Evolutionary conservation across 73 alveolate genomes (phyloP).

Genomic region (Effrenium voratum): DNA sequence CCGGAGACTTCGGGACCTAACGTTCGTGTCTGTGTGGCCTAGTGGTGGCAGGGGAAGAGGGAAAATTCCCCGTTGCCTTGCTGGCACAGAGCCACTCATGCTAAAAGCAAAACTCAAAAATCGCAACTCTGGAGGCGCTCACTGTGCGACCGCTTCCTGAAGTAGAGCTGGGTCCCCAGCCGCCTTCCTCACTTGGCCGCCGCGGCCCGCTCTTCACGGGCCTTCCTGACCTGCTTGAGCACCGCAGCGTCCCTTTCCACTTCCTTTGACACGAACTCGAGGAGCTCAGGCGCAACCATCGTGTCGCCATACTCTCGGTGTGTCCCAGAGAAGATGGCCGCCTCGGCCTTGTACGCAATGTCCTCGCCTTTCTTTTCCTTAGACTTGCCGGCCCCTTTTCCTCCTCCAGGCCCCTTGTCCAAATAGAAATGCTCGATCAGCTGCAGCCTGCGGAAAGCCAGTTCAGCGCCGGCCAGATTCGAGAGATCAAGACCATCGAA

Average conservation of each 20-base stretch:
- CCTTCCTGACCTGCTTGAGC: slow-evolving; percentile 62
- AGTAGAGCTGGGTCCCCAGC: too few relatives aligned
- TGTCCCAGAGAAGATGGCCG: slow-evolving; percentile 58
- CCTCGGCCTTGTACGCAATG: slow-evolving; percentile 23
- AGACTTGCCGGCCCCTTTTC: slow-evolving; percentile 27
- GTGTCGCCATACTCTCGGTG: slow-evolving; percentile 58
- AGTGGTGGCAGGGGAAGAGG: slow-evolving; percentile 6
- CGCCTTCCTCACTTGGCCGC: slow-evolving; percentile 25
- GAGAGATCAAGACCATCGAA: slow-evolving; percentile 49
- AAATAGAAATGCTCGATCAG: slow-evolving; percentile 45
- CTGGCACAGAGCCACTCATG: not conserved
- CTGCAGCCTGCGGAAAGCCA: slow-evolving; percentile 5
- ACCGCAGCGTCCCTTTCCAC: slow-evolving; percentile 48
- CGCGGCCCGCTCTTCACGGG: slow-evolving; percentile 65
- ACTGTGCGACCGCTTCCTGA: not conserved
- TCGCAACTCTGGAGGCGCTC: not conserved
- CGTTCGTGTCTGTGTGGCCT: not conserved
- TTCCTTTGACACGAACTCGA: slow-evolving; percentile 55
- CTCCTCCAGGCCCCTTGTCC: slow-evolving; percentile 58
- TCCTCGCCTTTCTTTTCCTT: slow-evolving; percentile 41
- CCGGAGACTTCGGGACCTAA: not conserved
- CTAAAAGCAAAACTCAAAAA: not conserved
- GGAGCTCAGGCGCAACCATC: slow-evolving; percentile 49
- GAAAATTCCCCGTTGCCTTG: slow-evolving; percentile 37
- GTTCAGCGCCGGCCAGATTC: slow-evolving; percentile 31